Percentiles rank a stretch among this genome's conserved stretches.
phyloP scores from a whole-genome alignment of 208 protist genomes.

The Leptomonas seymouri region DNA sequence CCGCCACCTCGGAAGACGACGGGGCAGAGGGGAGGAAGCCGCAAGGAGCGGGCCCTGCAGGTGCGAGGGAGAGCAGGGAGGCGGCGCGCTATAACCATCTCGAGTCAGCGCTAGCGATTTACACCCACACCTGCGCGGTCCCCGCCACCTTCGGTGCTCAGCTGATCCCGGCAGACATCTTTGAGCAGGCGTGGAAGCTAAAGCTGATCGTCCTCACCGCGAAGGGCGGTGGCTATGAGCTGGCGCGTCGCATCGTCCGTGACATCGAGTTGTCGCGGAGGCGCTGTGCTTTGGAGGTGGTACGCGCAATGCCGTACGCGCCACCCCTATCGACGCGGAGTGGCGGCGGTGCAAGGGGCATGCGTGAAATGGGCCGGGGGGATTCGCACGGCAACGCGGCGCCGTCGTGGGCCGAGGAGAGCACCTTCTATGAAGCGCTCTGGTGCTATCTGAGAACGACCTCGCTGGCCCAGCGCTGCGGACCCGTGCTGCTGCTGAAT shows the following conservation, averaged over 20 bases:
- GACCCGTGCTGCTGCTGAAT: conserved; percentile 46
- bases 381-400: neutral
- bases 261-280: conserved; percentile 43
- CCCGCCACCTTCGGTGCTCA: conserved; percentile 40
- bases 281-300: conserved; percentile 20
- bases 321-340: conserved; percentile 6
- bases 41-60: neutral
- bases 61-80: neutral
- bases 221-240: conserved; percentile 31
- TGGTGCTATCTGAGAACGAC: conserved; percentile 18
- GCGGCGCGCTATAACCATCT: conserved; percentile 8
- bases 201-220: conserved; percentile 40
- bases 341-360: neutral
- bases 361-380: neutral
- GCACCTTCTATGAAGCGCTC: conserved; percentile 9
- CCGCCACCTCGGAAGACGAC: neutral
- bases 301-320: conserved; percentile 20
- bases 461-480: conserved; percentile 26
- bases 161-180: conserved; percentile 28
- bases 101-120: conserved; percentile 25
- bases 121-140: conserved; percentile 26
- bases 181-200: conserved; percentile 37
- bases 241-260: conserved; percentile 36
- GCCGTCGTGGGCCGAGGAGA: neutral
- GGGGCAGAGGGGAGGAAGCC: neutral